phyloP scores from a whole-genome alignment of 2,329 filamentous ascomycete genomes.

The Fusarium paranaense region DNA sequence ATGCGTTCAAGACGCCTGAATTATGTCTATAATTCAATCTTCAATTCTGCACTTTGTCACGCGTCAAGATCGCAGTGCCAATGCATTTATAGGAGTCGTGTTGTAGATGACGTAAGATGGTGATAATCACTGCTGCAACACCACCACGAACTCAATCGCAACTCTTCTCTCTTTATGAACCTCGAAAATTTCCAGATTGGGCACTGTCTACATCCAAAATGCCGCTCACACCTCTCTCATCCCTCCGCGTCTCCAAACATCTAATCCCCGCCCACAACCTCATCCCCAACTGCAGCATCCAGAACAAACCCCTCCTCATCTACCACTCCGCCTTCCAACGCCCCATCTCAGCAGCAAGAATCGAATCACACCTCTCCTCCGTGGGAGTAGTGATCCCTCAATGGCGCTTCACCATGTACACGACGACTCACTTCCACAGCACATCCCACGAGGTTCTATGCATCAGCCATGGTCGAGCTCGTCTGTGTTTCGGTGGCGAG shows the following conservation, averaged over 20 bases:
- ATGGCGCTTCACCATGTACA: slow-evolving; percentile 78
- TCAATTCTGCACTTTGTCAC: neutral
- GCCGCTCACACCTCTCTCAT: slow-evolving; percentile 48
- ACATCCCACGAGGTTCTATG: slow-evolving; percentile 75
- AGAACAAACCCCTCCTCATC: slow-evolving; percentile 72
- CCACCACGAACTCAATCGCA: neutral
- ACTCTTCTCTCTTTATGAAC: neutral
- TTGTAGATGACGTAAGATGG: neutral
- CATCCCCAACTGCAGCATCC: slow-evolving; percentile 74
- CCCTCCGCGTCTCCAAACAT: slow-evolving; percentile 68
- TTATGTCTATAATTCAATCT: neutral
- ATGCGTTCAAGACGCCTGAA: neutral
- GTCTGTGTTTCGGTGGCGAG: slow-evolving; percentile 75
- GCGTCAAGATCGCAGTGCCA: neutral
- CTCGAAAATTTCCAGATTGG: neutral
- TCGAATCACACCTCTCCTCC: slow-evolving; percentile 66
- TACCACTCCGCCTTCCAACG: slow-evolving; percentile 69
- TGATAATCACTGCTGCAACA: neutral
- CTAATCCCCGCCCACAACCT: slow-evolving; percentile 67
- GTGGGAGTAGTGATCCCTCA: slow-evolving; percentile 69
- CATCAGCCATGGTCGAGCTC: slow-evolving; percentile 68
- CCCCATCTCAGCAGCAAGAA: slow-evolving; percentile 57
- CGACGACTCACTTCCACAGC: slow-evolving; percentile 73
- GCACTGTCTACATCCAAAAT: neutral
- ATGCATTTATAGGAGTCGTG: neutral